Conservation (phyloP, 768 basidiomycete genomes). For the Tylopilus balloui region DNA sequence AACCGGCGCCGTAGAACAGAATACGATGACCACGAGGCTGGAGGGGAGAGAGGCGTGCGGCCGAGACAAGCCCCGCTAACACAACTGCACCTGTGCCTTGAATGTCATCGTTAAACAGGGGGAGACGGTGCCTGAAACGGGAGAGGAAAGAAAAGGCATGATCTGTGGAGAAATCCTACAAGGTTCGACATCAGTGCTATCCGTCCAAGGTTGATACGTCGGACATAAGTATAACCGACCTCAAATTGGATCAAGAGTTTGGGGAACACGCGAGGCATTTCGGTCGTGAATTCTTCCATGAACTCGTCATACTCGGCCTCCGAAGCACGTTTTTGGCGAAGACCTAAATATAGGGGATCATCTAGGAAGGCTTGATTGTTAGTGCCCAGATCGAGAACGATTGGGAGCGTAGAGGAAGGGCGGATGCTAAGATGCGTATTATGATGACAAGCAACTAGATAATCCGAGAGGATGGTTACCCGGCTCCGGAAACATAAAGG, state of each 20-base stretch:
- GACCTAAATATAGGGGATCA: constrained; percentile 87
- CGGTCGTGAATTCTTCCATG: constrained; percentile 92
- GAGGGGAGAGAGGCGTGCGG: constrained; percentile 67
- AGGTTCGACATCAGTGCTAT: constrained; percentile 1
- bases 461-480: constrained; percentile 41
- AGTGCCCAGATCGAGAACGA: constrained; percentile 85
- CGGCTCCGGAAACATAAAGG: constrained; percentile 85
- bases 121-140: constrained; percentile 68
- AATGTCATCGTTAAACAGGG: constrained; percentile 88
- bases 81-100: constrained; percentile 91
- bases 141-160: constrained; percentile 86
- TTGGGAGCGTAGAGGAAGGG: constrained; percentile 74
- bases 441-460: not conserved
- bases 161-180: constrained; percentile 85
- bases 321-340: constrained; percentile 63
- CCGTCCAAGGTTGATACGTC: not conserved
- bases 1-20: constrained; percentile 90
- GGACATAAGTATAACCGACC: constrained; percentile 32
- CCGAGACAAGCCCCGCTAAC: constrained; percentile 85
- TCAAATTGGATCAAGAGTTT: constrained; percentile 85
- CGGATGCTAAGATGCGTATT: constrained; percentile 50
- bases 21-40: constrained; percentile 74
- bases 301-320: constrained; percentile 69
- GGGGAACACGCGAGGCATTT: constrained; percentile 71
- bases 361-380: constrained; percentile 76